Base-by-base conservation (phyloP, 2,329 filamentous ascomycete genomes). In the Bipolaris cookei region DNA sequence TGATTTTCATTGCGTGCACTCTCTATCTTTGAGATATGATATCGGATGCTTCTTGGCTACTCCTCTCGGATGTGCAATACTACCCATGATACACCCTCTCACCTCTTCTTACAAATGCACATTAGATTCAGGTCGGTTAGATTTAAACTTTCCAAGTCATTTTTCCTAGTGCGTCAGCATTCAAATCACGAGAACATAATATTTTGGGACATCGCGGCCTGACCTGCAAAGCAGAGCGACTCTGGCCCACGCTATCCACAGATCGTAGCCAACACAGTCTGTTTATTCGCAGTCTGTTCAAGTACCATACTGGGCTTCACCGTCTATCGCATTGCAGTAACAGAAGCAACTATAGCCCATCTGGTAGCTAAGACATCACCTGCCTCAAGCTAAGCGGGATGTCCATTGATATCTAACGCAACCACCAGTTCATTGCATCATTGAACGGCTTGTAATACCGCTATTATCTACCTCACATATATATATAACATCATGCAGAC, bases 391-490 rank as follows among this genome's bases (percentile, higher is more conserved):
- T 50, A 61, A 59, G 51, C 58, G 57, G 23, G 35, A 42, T 42
- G 38, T 41, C 51, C 16, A 39, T 49, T 44, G 14, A 46, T 42
- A 23, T 63, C 43, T 54, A 58, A 55, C 43, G 51, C 55, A 56
- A 66, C 63, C 62, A 65, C 63, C 56, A 51, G 54, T 20, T 18
- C 56, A 58, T 62, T 63, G 28, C 53, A 53, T 53, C 32, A 58
- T 43, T 45, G 23, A 41, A 59, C 57, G 25, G 34, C 53, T 50
- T 49, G 52, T 35, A 47, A 44, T 42, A 42, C 51, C 59, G 51
- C 43, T 49, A 34, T 55, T 41, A 44, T 46, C 47, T 37, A 37
- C 39, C 37, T 57, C 21, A 44, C 35, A 52, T 44, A 37, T 58
- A 54, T 62, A 64, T 54, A 58, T 41, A 50, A 59, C 39, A 47